Percentiles rank a stretch among this genome's conserved stretches.
These are phyloP conservation scores for Ogataea angusta DNA, from an alignment of 805 yeast species.

Conservation along the genomic window DNA sequence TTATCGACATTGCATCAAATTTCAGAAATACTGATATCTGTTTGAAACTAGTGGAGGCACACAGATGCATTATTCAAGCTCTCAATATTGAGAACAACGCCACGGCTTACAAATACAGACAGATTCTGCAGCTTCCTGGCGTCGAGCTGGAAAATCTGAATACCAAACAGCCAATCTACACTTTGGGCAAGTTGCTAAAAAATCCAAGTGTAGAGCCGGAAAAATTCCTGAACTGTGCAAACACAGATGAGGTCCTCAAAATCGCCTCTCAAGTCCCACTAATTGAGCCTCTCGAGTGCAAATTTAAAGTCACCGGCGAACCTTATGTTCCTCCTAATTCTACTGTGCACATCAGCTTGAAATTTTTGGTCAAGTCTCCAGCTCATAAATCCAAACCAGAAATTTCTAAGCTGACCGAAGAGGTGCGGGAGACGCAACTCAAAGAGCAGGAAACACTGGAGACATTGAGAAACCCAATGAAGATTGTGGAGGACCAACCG, in stretches of 20 bases:
- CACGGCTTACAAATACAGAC: conserved; percentile 47
- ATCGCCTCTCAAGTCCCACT: conserved; percentile 67
- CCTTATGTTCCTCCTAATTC: conserved; percentile 65
- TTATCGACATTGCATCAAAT: conserved; percentile 75
- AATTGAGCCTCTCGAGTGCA: conserved; percentile 63
- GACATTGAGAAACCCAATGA: conserved; percentile 67
- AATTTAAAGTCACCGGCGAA: conserved; percentile 88
- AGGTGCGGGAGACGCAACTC: conserved; percentile 34
- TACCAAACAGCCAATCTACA: conserved; percentile 48
- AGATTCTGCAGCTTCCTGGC: conserved; percentile 78
- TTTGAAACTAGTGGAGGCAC: conserved; percentile 56
- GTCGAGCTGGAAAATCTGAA: conserved; percentile 52
- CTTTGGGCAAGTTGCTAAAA: conserved; percentile 68
- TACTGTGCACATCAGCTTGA: conserved; percentile 68
- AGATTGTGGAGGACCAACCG: conserved; percentile 67
- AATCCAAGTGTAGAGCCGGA: conserved; percentile 53
- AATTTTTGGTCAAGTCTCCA: conserved; percentile 73
- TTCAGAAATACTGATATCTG: conserved; percentile 74
- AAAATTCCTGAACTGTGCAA: conserved; percentile 52
- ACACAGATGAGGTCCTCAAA: conserved; percentile 41
- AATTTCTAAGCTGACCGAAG: conserved; percentile 37
- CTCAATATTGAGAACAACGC: conserved; percentile 42
- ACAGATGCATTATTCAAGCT: conserved; percentile 74
- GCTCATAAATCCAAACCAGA: conserved; percentile 57
- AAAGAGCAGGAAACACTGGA: conserved; percentile 63